Percentiles rank a stretch among this genome's conserved stretches.
These are phyloP conservation scores for Phytophthora kernoviae DNA, from an alignment of 352 stramenopile species.

Conservation along the genomic window DNA sequence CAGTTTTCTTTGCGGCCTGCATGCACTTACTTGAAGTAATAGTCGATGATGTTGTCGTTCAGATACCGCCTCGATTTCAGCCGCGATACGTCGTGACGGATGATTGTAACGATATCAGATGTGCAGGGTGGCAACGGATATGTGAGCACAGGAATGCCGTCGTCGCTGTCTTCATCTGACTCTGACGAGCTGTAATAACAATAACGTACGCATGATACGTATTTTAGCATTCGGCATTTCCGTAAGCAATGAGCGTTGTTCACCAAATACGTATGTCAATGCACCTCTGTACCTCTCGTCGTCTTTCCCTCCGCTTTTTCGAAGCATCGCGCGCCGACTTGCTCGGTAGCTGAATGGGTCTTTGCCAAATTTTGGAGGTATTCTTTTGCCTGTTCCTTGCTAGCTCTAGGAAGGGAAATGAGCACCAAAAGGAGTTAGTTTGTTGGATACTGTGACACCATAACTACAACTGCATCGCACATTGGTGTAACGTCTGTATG, in stretches of 20 bases:
- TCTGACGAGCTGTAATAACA: conserved; percentile 21
- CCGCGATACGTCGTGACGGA: conserved; percentile 55
- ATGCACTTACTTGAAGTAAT: conserved; percentile 86
- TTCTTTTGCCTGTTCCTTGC: conserved; percentile 34
- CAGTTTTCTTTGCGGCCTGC: background rate
- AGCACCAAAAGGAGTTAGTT: conserved; percentile 2
- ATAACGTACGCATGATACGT: conserved; percentile 5
- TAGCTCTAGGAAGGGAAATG: conserved; percentile 16
- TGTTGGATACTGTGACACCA: background rate
- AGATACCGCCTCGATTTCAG: conserved; percentile 82
- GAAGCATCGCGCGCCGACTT: conserved; percentile 7
- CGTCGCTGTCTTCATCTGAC: conserved; percentile 33
- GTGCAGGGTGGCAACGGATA: conserved; percentile 78
- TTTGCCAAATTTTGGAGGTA: conserved; percentile 30
- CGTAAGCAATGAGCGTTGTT: background rate
- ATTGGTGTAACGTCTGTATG: conserved; percentile 16
- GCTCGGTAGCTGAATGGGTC: conserved; percentile 26
- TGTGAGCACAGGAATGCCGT: conserved; percentile 49
- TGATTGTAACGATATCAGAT: conserved; percentile 80
- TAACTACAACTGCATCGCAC: conserved; percentile 8
- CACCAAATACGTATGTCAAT: background rate
- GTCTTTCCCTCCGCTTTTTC: conserved; percentile 11
- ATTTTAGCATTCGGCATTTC: conserved; percentile 1
- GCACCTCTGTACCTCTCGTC: conserved; percentile 16
- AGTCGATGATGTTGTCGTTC: conserved; percentile 94